Conservation (phyloP, 2,329 filamentous ascomycete genomes). For the Penicillium sp. region DNA sequence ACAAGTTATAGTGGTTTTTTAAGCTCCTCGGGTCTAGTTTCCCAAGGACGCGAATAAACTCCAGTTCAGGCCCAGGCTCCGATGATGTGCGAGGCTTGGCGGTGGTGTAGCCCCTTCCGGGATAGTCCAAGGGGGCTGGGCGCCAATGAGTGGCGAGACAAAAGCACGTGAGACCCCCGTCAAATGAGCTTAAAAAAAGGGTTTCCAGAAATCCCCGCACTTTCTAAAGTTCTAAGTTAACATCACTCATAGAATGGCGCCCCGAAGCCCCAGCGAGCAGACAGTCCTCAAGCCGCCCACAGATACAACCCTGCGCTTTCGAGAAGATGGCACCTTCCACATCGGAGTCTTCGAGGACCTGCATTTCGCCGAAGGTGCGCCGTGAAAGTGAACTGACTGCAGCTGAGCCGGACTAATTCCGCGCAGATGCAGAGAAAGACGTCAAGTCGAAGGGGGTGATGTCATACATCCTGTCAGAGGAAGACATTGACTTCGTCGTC, state of each 20-base stretch:
- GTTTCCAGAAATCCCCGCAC: neutral
- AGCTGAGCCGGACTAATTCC: neutral
- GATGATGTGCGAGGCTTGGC: neutral
- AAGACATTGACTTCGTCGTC: constrained; percentile 63
- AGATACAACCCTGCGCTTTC: constrained; percentile 22
- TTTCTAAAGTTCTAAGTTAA: too few relatives aligned
- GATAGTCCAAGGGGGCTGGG: neutral
- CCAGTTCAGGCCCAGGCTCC: too few relatives aligned
- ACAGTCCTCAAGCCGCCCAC: neutral
- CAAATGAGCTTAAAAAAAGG: neutral
- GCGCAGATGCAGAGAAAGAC: constrained; percentile 52
- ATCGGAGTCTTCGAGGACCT: constrained; percentile 69
- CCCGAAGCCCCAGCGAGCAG: neutral
- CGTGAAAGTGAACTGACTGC: neutral
- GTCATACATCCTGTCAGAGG: constrained; percentile 58
- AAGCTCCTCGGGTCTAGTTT: too few relatives aligned
- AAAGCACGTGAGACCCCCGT: neutral
- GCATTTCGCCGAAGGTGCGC: constrained; percentile 68
- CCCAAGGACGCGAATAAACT: too few relatives aligned
- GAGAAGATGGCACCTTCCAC: constrained; percentile 42
- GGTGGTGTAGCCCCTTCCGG: neutral
- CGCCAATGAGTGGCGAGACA: neutral
- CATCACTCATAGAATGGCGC: constrained; percentile 2
- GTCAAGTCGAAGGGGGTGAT: constrained; percentile 60
- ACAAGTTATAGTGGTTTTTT: too few relatives aligned